A percentile compares a stretch with the other conserved stretches of the same genome.
phyloP scores from a whole-genome alignment of 1,284 basidiomycete genomes.

The Vanrija sp. region DNA sequence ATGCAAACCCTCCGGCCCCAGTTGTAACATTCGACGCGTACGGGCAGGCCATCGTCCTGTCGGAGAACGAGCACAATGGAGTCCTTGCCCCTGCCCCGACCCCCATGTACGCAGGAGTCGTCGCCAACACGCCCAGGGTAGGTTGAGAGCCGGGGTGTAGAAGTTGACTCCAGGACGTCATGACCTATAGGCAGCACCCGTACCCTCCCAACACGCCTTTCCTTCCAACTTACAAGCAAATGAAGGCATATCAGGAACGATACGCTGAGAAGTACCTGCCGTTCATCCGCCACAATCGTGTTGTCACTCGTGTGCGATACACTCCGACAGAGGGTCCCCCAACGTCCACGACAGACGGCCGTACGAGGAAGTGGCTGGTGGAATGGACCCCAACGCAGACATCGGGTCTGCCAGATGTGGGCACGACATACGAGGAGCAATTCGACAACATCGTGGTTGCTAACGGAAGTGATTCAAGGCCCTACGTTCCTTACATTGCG shows the following conservation, averaged over 20 bases:
- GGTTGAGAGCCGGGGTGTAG: background rate
- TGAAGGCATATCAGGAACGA: constrained; percentile 7
- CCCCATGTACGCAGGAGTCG: constrained; percentile 14
- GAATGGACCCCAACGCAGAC: constrained; percentile 12
- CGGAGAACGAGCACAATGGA: constrained; percentile 4
- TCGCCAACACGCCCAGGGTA: constrained; percentile 12
- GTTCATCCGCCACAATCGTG: constrained; percentile 8
- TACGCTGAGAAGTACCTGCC: constrained; percentile 1
- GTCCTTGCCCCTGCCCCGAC: constrained; percentile 9
- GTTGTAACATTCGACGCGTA: constrained; percentile 7
- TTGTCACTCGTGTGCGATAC: constrained; percentile 10
- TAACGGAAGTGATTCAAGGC: constrained; percentile 12
- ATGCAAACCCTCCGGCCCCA: constrained; percentile 5
- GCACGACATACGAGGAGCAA: constrained; percentile 6
- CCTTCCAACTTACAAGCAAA: constrained; percentile 7
- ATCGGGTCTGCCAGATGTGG: constrained; percentile 1
- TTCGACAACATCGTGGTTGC: constrained; percentile 13
- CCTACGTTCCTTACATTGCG: constrained; percentile 11
- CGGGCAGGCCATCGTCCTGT: constrained; percentile 8
- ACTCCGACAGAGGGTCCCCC: background rate
- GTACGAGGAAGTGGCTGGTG: constrained; percentile 5
- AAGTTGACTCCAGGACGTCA: constrained; percentile 5
- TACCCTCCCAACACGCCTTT: constrained; percentile 7
- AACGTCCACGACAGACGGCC: background rate
- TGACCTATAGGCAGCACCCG: constrained; percentile 11